phyloP scores from a whole-genome alignment of 305 asterid genomes.

The Fraxinus floribunda region DNA sequence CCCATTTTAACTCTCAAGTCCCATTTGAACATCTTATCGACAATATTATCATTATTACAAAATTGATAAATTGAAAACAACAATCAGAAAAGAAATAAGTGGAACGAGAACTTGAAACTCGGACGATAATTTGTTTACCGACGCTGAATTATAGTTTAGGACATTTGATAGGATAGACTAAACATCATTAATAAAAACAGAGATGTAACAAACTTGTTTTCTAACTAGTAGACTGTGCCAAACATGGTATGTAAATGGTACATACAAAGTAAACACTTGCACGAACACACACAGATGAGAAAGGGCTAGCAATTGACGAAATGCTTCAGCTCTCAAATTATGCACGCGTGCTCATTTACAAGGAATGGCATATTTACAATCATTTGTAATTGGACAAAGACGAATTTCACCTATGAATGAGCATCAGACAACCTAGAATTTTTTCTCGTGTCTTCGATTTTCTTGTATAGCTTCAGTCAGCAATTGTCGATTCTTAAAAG shows the following conservation, averaged over 20 bases:
- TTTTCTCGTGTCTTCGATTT: not conserved
- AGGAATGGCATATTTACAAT: not conserved
- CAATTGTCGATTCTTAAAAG: not conserved
- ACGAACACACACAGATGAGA: not conserved
- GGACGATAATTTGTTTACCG: not conserved
- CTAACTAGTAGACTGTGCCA: not conserved
- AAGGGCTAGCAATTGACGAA: not conserved
- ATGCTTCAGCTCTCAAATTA: not conserved
- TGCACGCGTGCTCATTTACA: not conserved
- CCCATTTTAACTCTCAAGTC: not conserved
- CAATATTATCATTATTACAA: not conserved
- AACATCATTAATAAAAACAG: not conserved
- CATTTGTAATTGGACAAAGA: not conserved
- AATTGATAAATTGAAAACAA: not conserved
- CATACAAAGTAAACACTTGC: not conserved
- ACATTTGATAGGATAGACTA: not conserved
- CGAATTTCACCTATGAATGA: not conserved
- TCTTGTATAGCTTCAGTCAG: not conserved
- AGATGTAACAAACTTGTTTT: not conserved
- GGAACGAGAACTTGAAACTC: not conserved
- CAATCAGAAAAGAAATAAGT: not conserved
- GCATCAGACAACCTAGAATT: not conserved
- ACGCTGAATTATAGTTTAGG: not conserved
- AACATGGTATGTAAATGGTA: not conserved
- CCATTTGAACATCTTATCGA: not conserved